These are phyloP conservation scores for Pichia californica DNA, from an alignment of 805 yeast genomes.

Conservation along the genomic window DNA sequence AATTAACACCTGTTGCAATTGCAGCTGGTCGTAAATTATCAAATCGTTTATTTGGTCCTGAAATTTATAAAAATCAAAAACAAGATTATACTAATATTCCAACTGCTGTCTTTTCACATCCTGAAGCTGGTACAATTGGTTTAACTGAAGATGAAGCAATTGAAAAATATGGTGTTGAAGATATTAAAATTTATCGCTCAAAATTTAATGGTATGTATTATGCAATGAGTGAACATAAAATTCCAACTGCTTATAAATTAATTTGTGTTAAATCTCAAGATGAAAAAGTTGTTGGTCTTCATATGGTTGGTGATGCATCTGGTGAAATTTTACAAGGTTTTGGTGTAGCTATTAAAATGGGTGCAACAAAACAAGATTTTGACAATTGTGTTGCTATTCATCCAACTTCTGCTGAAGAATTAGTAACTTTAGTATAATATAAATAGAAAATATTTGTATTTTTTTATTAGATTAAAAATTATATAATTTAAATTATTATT, in stretches of 20 bases:
- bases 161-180: slow-evolving; percentile 69
- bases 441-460: too few species aligned
- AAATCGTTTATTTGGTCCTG: slow-evolving; percentile 85
- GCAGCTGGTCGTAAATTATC: slow-evolving; percentile 95
- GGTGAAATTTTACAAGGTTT: slow-evolving; percentile 96
- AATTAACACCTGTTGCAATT: slow-evolving; percentile 96
- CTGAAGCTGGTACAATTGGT: slow-evolving; percentile 95
- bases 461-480: neutral
- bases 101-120: slow-evolving; percentile 95
- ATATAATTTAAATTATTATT: too few species aligned
- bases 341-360: slow-evolving; percentile 98
- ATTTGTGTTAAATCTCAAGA: slow-evolving; percentile 63
- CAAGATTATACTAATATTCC: slow-evolving; percentile 86
- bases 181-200: slow-evolving; percentile 76
- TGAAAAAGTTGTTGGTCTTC: slow-evolving; percentile 94
- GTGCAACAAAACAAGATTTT: slow-evolving; percentile 94
- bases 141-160: slow-evolving; percentile 73
- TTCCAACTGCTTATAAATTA: slow-evolving; percentile 83
- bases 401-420: slow-evolving; percentile 97
- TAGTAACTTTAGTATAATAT: slow-evolving; percentile 63
- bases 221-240: slow-evolving; percentile 75
- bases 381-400: slow-evolving; percentile 97
- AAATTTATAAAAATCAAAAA: slow-evolving; percentile 60
- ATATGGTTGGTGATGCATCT: slow-evolving; percentile 83
- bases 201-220: slow-evolving; percentile 89